These are phyloP conservation scores for Colletotrichum sp. DNA, from an alignment of 2,329 filamentous ascomycete genomes.

Conservation along the genomic window DNA sequence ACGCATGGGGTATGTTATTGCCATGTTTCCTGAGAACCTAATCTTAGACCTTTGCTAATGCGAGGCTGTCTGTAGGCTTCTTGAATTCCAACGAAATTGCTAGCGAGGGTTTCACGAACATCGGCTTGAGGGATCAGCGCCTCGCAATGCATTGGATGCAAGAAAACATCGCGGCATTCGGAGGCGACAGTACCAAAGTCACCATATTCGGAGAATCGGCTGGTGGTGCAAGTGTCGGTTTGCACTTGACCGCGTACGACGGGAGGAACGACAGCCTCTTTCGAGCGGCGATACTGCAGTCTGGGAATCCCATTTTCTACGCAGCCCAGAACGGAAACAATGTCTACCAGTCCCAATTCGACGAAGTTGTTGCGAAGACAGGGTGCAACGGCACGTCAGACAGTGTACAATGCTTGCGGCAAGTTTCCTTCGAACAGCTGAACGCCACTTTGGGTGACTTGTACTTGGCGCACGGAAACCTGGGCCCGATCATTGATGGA, in stretches of 20 bases:
- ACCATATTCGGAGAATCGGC: slow-evolving; percentile 46
- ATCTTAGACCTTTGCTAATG: background rate
- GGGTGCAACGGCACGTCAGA: background rate
- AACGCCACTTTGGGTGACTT: background rate
- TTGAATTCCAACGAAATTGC: background rate
- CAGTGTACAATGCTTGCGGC: background rate
- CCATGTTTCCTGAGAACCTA: slow-evolving; percentile 43
- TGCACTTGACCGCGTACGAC: background rate
- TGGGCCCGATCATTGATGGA: background rate
- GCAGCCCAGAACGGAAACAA: background rate
- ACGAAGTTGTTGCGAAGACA: background rate
- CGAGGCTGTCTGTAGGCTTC: background rate
- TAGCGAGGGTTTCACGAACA: background rate
- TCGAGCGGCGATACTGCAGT: background rate
- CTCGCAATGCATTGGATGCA: slow-evolving; percentile 36
- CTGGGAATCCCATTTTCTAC: background rate
- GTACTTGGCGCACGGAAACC: background rate
- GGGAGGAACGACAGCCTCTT: background rate
- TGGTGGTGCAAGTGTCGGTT: slow-evolving; percentile 38
- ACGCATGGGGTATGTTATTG: slow-evolving; percentile 35
- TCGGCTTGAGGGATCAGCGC: slow-evolving; percentile 34
- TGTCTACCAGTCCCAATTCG: background rate
- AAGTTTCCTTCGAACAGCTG: background rate
- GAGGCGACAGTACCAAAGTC: slow-evolving; percentile 33
- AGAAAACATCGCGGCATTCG: slow-evolving; percentile 35